phyloP scores from a whole-genome alignment of 805 yeast genomes.

The Wickerhamomyces ciferrii region DNA sequence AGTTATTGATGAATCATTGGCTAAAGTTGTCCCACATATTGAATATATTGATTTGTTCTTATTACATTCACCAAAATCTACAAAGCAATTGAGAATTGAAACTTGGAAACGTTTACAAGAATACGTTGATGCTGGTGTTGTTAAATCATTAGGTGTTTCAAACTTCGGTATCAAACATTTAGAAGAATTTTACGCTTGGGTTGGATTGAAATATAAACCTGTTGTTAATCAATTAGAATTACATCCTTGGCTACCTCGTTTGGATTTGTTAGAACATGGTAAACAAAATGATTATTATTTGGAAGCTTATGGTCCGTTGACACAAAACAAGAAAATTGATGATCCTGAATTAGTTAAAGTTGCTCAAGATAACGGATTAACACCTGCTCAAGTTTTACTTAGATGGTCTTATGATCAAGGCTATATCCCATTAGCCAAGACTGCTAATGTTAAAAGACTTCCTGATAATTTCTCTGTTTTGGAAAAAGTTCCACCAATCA shows the following conservation, averaged over 20 bases:
- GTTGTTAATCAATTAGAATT: conserved; percentile 64
- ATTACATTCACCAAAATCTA: conserved; percentile 56
- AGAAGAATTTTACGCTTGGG: conserved; percentile 53
- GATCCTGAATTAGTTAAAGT: conserved; percentile 37
- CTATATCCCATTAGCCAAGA: conserved; percentile 45
- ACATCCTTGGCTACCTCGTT: conserved; percentile 39
- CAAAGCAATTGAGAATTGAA: conserved; percentile 41
- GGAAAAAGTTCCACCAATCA: conserved; percentile 14
- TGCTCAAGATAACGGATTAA: conserved; percentile 32
- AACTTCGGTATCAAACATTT: conserved; percentile 57
- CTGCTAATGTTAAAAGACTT: conserved; percentile 27
- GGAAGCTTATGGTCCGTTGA: conserved; percentile 59
- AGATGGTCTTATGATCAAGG: conserved; percentile 55
- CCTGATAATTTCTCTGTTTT: conserved; percentile 29
- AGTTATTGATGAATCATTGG: background rate
- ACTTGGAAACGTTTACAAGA: conserved; percentile 74
- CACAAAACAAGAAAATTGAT: conserved; percentile 38
- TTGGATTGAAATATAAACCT: conserved; percentile 46
- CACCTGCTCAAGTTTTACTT: conserved; percentile 42
- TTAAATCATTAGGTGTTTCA: conserved; percentile 68
- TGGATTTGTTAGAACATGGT: conserved; percentile 35
- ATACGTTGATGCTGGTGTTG: conserved; percentile 48
- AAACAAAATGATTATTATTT: conserved; percentile 36
- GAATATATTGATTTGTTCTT: conserved; percentile 64
- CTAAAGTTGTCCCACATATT: conserved; percentile 25